A percentile compares a stretch with the other conserved stretches of the same genome.
Evolutionary conservation across 768 basidiomycete genomes (phyloP).

Genomic region (Lactarius vividus): DNA sequence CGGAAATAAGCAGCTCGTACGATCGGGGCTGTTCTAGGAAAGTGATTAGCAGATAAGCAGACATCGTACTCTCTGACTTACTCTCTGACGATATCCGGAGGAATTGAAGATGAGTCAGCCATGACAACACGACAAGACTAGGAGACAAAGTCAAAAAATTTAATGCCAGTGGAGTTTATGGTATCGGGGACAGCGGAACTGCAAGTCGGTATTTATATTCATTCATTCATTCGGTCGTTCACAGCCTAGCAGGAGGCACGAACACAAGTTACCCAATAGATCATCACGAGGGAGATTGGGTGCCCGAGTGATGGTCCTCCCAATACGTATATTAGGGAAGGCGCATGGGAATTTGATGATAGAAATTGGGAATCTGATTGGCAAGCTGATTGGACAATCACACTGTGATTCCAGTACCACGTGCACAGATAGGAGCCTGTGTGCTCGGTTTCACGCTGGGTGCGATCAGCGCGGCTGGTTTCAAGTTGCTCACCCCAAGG

Average conservation of each 20-base stretch:
- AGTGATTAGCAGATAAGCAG: neutral
- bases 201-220: neutral
- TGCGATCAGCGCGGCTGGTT: neutral
- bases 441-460: no score
- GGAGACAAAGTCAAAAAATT: neutral
- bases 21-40: conserved; percentile 12
- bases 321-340: neutral
- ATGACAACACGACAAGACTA: neutral
- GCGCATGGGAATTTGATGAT: neutral
- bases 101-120: neutral
- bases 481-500: neutral
- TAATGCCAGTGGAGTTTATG: neutral
- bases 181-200: neutral
- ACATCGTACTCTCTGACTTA: neutral
- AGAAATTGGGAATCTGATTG: neutral
- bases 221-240: neutral
- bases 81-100: conserved; percentile 1
- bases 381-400: neutral
- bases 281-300: neutral
- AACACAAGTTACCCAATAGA: neutral
- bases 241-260: neutral
- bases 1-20: neutral
- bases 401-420: neutral
- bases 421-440: neutral
- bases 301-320: neutral